These are phyloP conservation scores for Yarrowia osloensis DNA, from an alignment of 805 yeast species.

Conservation along the genomic window DNA sequence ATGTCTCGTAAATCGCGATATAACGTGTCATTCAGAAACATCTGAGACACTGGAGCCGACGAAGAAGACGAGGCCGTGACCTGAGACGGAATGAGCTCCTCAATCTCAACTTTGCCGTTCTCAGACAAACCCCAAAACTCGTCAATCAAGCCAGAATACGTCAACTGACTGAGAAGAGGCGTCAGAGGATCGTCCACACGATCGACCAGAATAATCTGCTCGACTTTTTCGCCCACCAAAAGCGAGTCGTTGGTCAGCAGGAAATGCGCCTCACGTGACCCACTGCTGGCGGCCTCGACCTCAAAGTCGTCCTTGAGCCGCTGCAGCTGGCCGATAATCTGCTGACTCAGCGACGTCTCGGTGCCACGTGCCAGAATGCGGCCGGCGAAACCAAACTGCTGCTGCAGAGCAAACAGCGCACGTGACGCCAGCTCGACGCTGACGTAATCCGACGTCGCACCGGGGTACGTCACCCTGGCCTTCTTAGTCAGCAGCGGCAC, in stretches of 20 bases:
- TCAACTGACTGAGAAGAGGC: constrained; percentile 71
- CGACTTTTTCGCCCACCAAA: constrained; percentile 42
- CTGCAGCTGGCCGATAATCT: neutral
- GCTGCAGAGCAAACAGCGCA: neutral
- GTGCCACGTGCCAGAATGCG: neutral
- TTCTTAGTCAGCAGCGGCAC: neutral
- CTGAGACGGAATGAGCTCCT: constrained; percentile 36
- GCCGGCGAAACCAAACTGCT: constrained; percentile 1
- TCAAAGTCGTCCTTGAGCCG: neutral
- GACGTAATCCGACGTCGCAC: neutral
- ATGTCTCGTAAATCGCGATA: constrained; percentile 57
- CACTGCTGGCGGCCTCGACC: neutral
- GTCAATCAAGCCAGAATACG: constrained; percentile 79
- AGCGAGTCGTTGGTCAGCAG: neutral
- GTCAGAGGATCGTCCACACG: constrained; percentile 74
- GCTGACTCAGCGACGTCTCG: neutral
- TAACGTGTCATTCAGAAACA: constrained; percentile 48
- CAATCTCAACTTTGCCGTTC: constrained; percentile 41
- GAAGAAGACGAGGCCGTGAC: constrained; percentile 36
- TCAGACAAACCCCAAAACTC: constrained; percentile 58
- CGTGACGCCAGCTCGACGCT: neutral
- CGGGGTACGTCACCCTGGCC: neutral
- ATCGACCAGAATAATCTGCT: constrained; percentile 76
- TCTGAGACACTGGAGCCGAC: neutral
- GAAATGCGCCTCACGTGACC: neutral